Evolutionary conservation across 2,329 filamentous ascomycete species (phyloP), one percentile per base, ranked within the genome.

Genomic region (Penicillium sp.): DNA sequence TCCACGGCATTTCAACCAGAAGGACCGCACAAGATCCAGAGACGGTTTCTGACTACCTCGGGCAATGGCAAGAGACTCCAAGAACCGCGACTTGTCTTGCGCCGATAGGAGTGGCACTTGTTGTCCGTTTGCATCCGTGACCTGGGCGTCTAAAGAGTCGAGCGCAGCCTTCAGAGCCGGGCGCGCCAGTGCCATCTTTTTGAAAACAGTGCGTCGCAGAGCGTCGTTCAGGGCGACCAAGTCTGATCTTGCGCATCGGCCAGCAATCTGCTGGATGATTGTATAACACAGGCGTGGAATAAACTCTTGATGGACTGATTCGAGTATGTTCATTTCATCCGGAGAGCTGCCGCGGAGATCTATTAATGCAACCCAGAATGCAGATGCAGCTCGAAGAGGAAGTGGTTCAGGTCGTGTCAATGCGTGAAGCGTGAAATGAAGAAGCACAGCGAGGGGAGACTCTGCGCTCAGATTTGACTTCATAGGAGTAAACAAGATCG

Each of bases 1-100:
- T 2, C 78, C 77, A 23, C 76, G 73, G 60, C 77, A 79, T 54
- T 73, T 73, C 23, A 79, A 60, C 78, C 78, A 80, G 56, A 79
- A 78, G 2, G 73, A 63, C 31, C 72, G 74, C 19, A 76, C 73
- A 56, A 78, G 58, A 37, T 76, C 70, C 51, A 71, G 67, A 6
- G 77, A 78, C 35, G 71, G 71, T 46, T 72, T 51, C 54, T 64
- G 67, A 25, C 69, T 69, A 41, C 77, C 77, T 52, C 78, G 67
- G 27, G 76, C 71, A 42, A 69, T 66, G 23, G 76, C 62, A 5
- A 79, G 62, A 23, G 74, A 73, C 5, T 74, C 70, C 50, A 80
- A 57, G 57, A 80, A 78, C 25, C 75, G 69, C 35, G 76, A 73
- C 43, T 75, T 70, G 27, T 77, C 76, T 46, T 76, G 72, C 15